Conservation (phyloP, 2,329 filamentous ascomycete species). For the Fonsecaea pedrosoi region DNA sequence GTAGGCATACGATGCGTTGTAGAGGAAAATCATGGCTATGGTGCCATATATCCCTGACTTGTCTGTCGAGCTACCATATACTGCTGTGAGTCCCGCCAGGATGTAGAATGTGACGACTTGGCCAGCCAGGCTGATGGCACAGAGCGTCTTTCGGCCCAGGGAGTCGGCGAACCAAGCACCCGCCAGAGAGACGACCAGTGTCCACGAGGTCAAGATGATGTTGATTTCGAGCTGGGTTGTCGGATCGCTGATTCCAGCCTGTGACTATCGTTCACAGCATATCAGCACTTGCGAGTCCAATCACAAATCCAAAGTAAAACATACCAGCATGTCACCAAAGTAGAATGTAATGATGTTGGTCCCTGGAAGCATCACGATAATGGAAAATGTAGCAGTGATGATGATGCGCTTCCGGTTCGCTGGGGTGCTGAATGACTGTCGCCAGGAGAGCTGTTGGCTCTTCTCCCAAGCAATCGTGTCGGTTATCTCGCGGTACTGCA, state of each 20-base stretch:
- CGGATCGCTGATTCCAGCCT: constrained; percentile 55
- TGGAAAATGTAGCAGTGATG: constrained; percentile 48
- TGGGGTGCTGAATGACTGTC: constrained; percentile 41
- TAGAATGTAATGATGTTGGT: constrained; percentile 54
- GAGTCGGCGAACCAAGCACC: constrained; percentile 54
- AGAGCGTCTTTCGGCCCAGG: constrained; percentile 53
- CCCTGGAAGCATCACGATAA: constrained; percentile 44
- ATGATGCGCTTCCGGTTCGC: constrained; percentile 49
- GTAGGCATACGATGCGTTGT: constrained; percentile 46
- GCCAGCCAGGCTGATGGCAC: constrained; percentile 44
- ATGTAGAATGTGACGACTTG: constrained; percentile 58
- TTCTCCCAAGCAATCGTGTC: constrained; percentile 57
- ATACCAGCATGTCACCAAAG: constrained; percentile 51
- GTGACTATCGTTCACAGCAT: constrained; percentile 25
- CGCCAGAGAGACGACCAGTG: constrained; percentile 50
- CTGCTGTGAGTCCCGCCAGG: constrained; percentile 59
- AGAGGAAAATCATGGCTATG: constrained; percentile 47
- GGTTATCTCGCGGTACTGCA: constrained; percentile 56
- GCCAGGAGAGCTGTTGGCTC: constrained; percentile 41
- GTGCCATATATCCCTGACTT: constrained; percentile 52
- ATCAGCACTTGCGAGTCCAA: not conserved
- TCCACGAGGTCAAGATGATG: constrained; percentile 60
- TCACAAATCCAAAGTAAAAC: not conserved
- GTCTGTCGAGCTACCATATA: constrained; percentile 48
- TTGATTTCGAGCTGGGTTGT: constrained; percentile 57